A percentile compares a stretch with the other conserved stretches of the same genome.
Conservation (phyloP, 1,284 basidiomycete genomes). For the Albatrellus sp. region DNA sequence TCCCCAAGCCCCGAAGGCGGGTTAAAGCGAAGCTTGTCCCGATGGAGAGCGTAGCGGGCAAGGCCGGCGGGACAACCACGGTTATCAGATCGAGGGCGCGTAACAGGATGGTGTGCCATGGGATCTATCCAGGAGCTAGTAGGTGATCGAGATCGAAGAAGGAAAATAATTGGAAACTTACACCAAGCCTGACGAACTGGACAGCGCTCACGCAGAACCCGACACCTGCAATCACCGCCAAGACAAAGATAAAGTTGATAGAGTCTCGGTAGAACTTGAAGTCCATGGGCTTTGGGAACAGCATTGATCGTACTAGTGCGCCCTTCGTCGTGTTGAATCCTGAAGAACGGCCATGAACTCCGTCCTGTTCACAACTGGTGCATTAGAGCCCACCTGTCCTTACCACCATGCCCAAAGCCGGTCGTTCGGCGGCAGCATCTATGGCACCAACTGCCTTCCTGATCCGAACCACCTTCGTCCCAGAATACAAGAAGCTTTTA, state of each 20-base stretch:
- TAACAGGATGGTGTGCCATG: slow-evolving; percentile 84
- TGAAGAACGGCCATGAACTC: slow-evolving; percentile 15
- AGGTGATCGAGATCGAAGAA: slow-evolving; percentile 2
- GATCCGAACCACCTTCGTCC: slow-evolving; percentile 90
- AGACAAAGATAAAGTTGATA: slow-evolving; percentile 89
- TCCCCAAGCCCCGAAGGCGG: slow-evolving; percentile 78
- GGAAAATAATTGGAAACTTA: slow-evolving; percentile 19
- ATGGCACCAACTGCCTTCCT: slow-evolving; percentile 50
- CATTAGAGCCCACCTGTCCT: slow-evolving; percentile 54
- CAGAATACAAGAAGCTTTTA: slow-evolving; percentile 85
- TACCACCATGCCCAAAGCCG: slow-evolving; percentile 83
- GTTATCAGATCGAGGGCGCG: slow-evolving; percentile 97
- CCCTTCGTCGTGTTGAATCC: slow-evolving; percentile 99
- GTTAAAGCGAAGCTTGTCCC: slow-evolving; percentile 94
- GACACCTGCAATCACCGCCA: slow-evolving; percentile 78
- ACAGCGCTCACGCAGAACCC: slow-evolving; percentile 85
- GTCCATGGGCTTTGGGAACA: slow-evolving; percentile 97
- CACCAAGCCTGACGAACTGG: slow-evolving; percentile 87
- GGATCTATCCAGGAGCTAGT: slow-evolving; percentile 37
- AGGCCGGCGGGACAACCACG: slow-evolving; percentile 93
- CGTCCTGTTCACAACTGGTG: too few species aligned
- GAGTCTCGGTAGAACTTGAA: slow-evolving; percentile 98
- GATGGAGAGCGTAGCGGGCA: slow-evolving; percentile 95
- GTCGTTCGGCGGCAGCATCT: slow-evolving; percentile 35
- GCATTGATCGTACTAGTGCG: slow-evolving; percentile 90